Base-by-base conservation (phyloP, 116 monocot genomes). In the Zostera marina region DNA sequence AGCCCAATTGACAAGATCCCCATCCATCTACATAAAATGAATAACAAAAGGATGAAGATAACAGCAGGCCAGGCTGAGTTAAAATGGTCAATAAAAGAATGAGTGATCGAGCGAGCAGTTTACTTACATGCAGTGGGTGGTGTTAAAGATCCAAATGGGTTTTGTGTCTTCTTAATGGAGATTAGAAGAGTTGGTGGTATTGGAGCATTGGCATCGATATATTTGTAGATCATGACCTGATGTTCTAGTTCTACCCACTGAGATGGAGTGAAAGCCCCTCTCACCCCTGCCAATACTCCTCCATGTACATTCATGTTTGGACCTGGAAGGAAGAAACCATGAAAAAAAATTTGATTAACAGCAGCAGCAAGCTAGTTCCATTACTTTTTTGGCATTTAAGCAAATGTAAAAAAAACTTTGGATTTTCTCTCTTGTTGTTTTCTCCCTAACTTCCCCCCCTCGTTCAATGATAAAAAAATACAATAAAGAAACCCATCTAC, bases 221-320 rank as follows among this genome's bases (percentile, higher is more conserved):
- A 86, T 22, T 82, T 83, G 83, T 86, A 98, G 76, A 98, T 86
- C 89, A 90, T 59, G 20, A 79, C 87, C 52, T 98, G 98, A 49
- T 86, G 81, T 52, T 98, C 90, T 56, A 98, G 71, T 73, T 98
- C 98, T 72, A 98, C 67, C 83, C 90, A 90, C 54, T 98, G 98
- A 44, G 98, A 83, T 53, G 90, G 90, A 63, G 98, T 90, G 75
- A 98, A 98, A n/a, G 81, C 66, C 6, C 86, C 81, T 48, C 73
- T 83, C 13, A 73, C 45, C 61, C 96, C 75, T 62, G 64, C 70
- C 63, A 79, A 51, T 49, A 70, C 68, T 41, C 78, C 68, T 41
- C 78, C 84, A 63, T 77, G 63, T 71, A 82, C 78, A 75, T 64
- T 73, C 55, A 66, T 48, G 74, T 76, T 39, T 44, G 42, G 56